phyloP scores from a whole-genome alignment of 495 filamentous ascomycete genomes.

The Tuber magnatum region DNA sequence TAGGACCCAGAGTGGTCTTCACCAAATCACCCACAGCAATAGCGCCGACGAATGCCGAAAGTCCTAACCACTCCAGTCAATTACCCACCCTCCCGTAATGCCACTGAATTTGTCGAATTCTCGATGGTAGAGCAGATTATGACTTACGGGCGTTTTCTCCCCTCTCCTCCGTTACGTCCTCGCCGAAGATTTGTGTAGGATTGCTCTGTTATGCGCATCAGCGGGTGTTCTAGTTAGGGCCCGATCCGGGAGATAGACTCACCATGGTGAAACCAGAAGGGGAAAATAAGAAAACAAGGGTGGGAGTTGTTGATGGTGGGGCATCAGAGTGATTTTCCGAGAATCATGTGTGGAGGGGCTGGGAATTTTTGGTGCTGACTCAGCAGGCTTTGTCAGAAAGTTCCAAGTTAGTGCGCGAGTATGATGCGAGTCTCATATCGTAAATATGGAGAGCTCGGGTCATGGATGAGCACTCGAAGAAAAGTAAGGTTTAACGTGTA shows the following conservation, averaged over 20 bases:
- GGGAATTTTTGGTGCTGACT: background rate
- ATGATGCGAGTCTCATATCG: too few species aligned
- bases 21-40: constrained; percentile 96
- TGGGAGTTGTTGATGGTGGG: constrained; percentile 35
- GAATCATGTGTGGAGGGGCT: background rate
- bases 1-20: constrained; percentile 92
- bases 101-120: background rate
- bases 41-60: constrained; percentile 91
- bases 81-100: constrained; percentile 2
- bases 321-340: constrained; percentile 22
- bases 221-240: constrained; percentile 5
- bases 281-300: constrained; percentile 17
- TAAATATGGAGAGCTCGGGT: too few species aligned
- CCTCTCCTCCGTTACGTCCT: constrained; percentile 96
- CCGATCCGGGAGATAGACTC: constrained; percentile 2
- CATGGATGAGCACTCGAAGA: background rate
- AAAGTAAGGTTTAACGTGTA: background rate
- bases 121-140: constrained; percentile 8
- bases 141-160: constrained; percentile 86
- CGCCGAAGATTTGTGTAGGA: constrained; percentile 96
- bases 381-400: background rate
- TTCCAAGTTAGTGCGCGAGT: too few species aligned
- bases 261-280: background rate
- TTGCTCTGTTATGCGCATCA: constrained; percentile 45
- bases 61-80: constrained; percentile 39